Percentiles rank a stretch among this genome's conserved stretches.
phyloP scores from a whole-genome alignment of 345 rosid species.

The Adansonia digitata region DNA sequence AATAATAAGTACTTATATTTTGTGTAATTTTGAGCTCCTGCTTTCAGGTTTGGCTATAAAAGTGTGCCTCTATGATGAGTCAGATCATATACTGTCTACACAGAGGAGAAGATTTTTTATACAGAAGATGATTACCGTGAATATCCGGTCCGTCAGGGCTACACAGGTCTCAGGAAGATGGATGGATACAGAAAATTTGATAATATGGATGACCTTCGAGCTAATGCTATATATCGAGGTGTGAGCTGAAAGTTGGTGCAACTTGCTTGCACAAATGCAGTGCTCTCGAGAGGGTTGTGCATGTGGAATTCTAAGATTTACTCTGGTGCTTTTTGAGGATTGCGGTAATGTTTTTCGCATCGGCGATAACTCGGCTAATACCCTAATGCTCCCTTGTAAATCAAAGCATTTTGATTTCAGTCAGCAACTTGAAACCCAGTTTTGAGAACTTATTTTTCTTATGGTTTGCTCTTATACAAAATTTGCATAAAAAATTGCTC shows the following conservation, averaged over 20 bases:
- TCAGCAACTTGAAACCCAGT: too few relatives aligned
- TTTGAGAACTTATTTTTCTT: too few relatives aligned
- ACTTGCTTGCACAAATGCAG: background rate
- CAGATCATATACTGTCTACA: conserved; percentile 79
- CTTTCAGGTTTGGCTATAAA: conserved; percentile 71
- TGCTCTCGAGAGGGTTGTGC: background rate
- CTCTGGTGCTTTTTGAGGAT: conserved; percentile 4
- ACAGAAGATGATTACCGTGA: conserved; percentile 69
- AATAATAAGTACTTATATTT: background rate
- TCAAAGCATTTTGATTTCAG: background rate
- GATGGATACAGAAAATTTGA: conserved; percentile 76
- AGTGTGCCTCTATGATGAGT: conserved; percentile 72
- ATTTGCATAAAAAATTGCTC: too few relatives aligned
- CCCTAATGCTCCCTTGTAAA: background rate
- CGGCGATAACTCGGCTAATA: background rate
- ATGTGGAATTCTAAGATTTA: background rate
- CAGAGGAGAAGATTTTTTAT: conserved; percentile 80
- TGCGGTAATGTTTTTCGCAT: background rate
- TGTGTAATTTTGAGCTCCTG: background rate
- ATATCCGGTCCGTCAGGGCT: conserved; percentile 64
- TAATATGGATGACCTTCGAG: conserved; percentile 87
- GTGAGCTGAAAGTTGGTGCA: conserved; percentile 37
- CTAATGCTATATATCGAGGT: conserved; percentile 74
- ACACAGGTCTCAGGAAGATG: conserved; percentile 70
- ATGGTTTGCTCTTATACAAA: too few relatives aligned